phyloP scores from a whole-genome alignment of 208 protist species.

The Crithidia sp. region DNA sequence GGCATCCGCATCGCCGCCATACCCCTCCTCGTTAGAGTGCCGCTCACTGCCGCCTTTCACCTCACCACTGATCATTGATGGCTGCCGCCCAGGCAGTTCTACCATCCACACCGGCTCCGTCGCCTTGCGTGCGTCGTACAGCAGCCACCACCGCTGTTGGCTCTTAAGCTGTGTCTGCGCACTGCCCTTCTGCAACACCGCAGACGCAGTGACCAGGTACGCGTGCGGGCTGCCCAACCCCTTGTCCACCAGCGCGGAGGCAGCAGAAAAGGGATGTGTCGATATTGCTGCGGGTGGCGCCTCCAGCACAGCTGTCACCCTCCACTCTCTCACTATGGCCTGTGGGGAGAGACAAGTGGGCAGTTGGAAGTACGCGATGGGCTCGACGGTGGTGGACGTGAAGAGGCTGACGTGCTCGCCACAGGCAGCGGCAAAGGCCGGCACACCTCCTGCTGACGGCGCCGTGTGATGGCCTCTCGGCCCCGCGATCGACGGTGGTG shows the following conservation, averaged over 20 bases:
- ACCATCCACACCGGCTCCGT: constrained; percentile 19
- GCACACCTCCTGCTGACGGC: background rate
- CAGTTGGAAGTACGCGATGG: constrained; percentile 19
- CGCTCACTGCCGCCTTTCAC: no score
- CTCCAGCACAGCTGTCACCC: constrained; percentile 30
- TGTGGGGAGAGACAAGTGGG: background rate
- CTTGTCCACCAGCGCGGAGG: background rate
- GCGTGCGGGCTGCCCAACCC: constrained; percentile 2
- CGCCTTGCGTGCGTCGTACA: constrained; percentile 30
- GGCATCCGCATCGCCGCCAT: no score
- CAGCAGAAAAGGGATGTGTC: background rate
- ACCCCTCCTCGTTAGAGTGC: no score
- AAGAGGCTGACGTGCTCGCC: constrained; percentile 28
- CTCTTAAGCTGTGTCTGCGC: background rate
- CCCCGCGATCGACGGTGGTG: background rate
- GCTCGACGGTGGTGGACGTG: constrained; percentile 19
- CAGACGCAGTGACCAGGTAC: constrained; percentile 18
- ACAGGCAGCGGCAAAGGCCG: constrained; percentile 22
- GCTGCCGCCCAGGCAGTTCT: no score
- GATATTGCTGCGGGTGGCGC: background rate
- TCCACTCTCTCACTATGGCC: background rate
- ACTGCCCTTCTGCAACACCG: background rate
- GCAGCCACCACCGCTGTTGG: constrained; percentile 15
- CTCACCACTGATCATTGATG: no score
- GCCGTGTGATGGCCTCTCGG: background rate